Percentiles rank a stretch among this genome's conserved stretches.
These are phyloP conservation scores for Trichoderma aggressivum DNA, from an alignment of 2,329 filamentous ascomycete genomes.

Conservation along the genomic window DNA sequence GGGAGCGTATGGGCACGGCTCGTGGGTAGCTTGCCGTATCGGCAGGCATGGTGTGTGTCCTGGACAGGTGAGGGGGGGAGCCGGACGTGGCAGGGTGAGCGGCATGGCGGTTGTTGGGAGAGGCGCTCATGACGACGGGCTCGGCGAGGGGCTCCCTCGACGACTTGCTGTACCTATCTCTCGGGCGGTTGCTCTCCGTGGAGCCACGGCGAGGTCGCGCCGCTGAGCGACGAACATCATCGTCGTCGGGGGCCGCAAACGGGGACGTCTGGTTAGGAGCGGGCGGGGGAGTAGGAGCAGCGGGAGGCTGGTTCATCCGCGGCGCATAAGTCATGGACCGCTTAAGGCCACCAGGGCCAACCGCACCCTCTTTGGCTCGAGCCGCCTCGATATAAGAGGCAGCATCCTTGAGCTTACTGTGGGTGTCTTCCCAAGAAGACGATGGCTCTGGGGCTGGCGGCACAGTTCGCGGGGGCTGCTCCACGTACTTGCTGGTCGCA, in stretches of 20 bases:
- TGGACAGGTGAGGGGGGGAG: conserved; percentile 35
- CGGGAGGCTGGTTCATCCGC: conserved; percentile 29
- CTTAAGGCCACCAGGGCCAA: conserved; percentile 14
- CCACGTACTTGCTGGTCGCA: conserved; percentile 13
- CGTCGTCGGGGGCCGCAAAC: conserved; percentile 31
- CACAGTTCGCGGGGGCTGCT: conserved; percentile 15
- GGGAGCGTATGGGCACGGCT: conserved; percentile 32
- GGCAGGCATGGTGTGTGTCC: conserved; percentile 36
- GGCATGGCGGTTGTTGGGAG: conserved; percentile 32
- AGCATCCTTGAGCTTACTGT: conserved; percentile 26
- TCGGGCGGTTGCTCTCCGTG: conserved; percentile 24
- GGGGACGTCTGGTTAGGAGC: conserved; percentile 26
- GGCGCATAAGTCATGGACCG: conserved; percentile 25
- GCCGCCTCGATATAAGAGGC: conserved; percentile 33
- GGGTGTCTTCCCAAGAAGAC: conserved; percentile 20
- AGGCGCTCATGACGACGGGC: conserved; percentile 28
- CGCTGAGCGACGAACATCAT: conserved; percentile 33
- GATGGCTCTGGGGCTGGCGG: conserved; percentile 23
- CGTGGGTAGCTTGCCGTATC: conserved; percentile 28
- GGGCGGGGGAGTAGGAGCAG: conserved; percentile 37
- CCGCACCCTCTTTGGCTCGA: conserved; percentile 25
- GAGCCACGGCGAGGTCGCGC: conserved; percentile 36
- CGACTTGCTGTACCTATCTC: conserved; percentile 33
- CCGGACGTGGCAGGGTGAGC: conserved; percentile 27
- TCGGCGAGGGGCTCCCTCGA: conserved; percentile 35